Percentiles rank a stretch among this genome's conserved stretches.
phyloP scores from a whole-genome alignment of 148 eudicot species.

The Chenopodium suecicum region DNA sequence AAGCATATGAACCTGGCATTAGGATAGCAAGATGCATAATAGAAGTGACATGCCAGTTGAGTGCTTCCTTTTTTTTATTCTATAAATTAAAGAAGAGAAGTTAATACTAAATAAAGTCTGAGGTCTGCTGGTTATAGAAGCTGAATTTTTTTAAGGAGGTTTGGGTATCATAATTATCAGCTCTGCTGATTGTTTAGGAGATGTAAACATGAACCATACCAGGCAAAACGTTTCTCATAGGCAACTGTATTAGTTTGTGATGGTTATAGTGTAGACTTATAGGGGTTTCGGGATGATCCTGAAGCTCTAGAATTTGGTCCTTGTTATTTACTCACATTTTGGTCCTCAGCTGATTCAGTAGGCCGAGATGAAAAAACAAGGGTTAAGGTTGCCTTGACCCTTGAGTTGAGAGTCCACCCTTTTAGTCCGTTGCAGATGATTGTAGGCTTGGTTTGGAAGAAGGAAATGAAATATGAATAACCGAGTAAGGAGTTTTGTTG shows the following conservation, averaged over 20 bases:
- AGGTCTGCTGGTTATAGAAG: not conserved
- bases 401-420: too few species aligned
- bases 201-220: not conserved
- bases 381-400: too few species aligned
- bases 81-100: not conserved
- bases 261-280: too few species aligned
- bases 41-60: not conserved
- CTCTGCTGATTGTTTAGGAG: not conserved
- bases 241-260: not conserved
- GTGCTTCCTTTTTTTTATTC: not conserved
- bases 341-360: too few species aligned
- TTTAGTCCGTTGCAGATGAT: too few species aligned
- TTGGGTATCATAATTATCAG: not conserved
- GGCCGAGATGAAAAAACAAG: too few species aligned
- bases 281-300: not conserved
- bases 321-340: too few species aligned
- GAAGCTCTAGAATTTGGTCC: not conserved
- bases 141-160: not conserved
- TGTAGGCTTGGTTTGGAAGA: too few species aligned
- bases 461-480: too few species aligned
- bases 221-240: not conserved
- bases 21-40: not conserved
- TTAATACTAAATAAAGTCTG: not conserved
- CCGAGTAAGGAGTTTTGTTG: too few species aligned
- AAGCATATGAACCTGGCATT: not conserved